phyloP scores from a whole-genome alignment of 1,284 basidiomycete species.

The Meira nashicola region DNA sequence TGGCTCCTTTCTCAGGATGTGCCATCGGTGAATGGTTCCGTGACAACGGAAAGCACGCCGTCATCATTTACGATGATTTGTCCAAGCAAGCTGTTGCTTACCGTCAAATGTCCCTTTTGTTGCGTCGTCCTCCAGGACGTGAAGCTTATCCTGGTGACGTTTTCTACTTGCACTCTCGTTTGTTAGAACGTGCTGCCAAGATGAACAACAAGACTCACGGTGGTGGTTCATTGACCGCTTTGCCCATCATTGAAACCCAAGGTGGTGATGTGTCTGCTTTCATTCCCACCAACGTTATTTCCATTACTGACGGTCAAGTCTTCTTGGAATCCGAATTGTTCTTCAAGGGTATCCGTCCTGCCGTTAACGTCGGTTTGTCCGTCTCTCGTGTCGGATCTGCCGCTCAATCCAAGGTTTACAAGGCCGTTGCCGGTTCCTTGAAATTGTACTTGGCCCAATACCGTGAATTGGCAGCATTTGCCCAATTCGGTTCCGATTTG shows the following conservation, averaged over 20 bases:
- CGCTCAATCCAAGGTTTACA: slow-evolving; percentile 75
- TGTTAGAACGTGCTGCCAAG: slow-evolving; percentile 99
- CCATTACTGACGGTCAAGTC: slow-evolving; percentile 51
- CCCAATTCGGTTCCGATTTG: slow-evolving; percentile 85
- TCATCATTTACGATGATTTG: slow-evolving; percentile 99
- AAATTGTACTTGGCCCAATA: slow-evolving; percentile 99
- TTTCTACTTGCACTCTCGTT: slow-evolving; percentile 99
- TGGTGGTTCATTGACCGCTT: slow-evolving; percentile 93
- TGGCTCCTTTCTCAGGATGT: slow-evolving; percentile 98
- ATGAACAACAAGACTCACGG: slow-evolving; percentile 92
- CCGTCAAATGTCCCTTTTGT: slow-evolving; percentile 99
- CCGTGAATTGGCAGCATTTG: slow-evolving; percentile 99
- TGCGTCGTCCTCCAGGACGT: slow-evolving; percentile 99
- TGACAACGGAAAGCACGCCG: slow-evolving; percentile 92
- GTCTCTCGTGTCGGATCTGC: slow-evolving; percentile 99
- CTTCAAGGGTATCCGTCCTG: slow-evolving; percentile 99
- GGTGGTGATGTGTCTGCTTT: slow-evolving; percentile 97
- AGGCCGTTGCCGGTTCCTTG: slow-evolving; percentile 98
- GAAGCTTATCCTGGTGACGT: slow-evolving; percentile 99
- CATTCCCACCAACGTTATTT: slow-evolving; percentile 55
- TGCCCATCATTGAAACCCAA: slow-evolving; percentile 99
- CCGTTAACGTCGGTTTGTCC: slow-evolving; percentile 99
- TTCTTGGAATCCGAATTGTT: slow-evolving; percentile 62
- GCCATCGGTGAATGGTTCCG: slow-evolving; percentile 99
- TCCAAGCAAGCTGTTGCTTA: slow-evolving; percentile 99